Evolutionary conservation across 495 filamentous ascomycete genomes (phyloP).

Genomic region (Opeltia flavorubescens): DNA sequence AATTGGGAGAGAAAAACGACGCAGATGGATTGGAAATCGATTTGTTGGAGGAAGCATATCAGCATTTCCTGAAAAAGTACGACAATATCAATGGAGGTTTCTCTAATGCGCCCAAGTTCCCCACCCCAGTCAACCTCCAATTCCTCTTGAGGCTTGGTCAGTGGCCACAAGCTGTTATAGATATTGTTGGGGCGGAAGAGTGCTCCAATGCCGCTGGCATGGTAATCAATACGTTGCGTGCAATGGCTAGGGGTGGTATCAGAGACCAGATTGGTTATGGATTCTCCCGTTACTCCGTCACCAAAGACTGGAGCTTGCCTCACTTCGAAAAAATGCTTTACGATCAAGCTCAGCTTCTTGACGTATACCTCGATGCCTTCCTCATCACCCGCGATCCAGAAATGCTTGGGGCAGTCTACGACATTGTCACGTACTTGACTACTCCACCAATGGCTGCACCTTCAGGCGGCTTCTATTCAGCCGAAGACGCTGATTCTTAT

Average conservation of each 20-base stretch:
- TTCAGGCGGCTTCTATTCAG: constrained; percentile 70
- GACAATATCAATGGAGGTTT: constrained; percentile 74
- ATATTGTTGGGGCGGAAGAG: constrained; percentile 75
- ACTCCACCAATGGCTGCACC: constrained; percentile 48
- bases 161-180: constrained; percentile 57
- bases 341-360: constrained; percentile 79
- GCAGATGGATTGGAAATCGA: constrained; percentile 74
- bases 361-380: constrained; percentile 81
- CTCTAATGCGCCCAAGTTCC: constrained; percentile 65
- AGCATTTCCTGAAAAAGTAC: constrained; percentile 63
- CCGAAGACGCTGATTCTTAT: constrained; percentile 86
- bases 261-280: constrained; percentile 88
- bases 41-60: constrained; percentile 77
- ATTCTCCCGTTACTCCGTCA: constrained; percentile 83
- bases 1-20: constrained; percentile 33
- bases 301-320: constrained; percentile 77
- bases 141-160: constrained; percentile 67
- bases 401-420: constrained; percentile 66
- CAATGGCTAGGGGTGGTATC: constrained; percentile 76
- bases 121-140: constrained; percentile 70
- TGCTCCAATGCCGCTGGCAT: constrained; percentile 62
- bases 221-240: constrained; percentile 66
- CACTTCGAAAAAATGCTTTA: constrained; percentile 99
- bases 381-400: constrained; percentile 54
- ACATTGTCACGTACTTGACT: constrained; percentile 71